Base-by-base conservation (phyloP, 129 eudicot species). In the Flaveria bidentis region DNA sequence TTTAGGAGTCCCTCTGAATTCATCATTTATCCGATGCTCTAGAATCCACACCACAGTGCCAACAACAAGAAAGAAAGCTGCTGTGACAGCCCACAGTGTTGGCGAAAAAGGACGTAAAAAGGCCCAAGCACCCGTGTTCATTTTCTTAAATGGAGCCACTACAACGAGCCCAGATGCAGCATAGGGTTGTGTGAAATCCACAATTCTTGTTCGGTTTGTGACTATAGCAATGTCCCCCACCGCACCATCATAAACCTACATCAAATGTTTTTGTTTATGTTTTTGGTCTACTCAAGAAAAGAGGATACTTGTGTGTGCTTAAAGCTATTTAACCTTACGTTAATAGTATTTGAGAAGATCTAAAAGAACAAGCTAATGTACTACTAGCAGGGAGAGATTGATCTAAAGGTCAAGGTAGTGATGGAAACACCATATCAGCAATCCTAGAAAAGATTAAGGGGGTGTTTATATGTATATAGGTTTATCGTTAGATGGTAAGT, bases 61-160 rank as follows among this genome's bases (percentile, higher is more conserved):
- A 44, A 92, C 85, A 53, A 92, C 65, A 65, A 92, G 84, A 79
- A 92, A 92, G 74, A 83, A 89, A 71, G 85, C 85, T 17, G 93
- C 94, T 42, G 80, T 90, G 23, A 90, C 91, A 22, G 87, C 91
- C 98, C 98, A 92, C 82, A 90, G 58, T 44, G 64, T 44, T 72
- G 82, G 87, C 72, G 98, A 87, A 88, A 92, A 92, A 10, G 98
- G 96, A 64, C 93, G 89, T 62, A 90, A 74, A 75, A 92, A 90
- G 16, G 96, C 93, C 98, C 98, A 92, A 42, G 91, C 96, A 60
- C 98, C 94, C 49, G 92, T 87, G 49, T 90, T 89, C 87, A 82
- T 45, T 84, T 87, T 86, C 80, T 84, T 86, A 62, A 84, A 87
- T 25, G 98, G 93, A 41, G 94, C 92, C 74, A 92, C 94, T 56